Base-by-base conservation (phyloP, 257 asterid species). In the Gentiana straminea region DNA sequence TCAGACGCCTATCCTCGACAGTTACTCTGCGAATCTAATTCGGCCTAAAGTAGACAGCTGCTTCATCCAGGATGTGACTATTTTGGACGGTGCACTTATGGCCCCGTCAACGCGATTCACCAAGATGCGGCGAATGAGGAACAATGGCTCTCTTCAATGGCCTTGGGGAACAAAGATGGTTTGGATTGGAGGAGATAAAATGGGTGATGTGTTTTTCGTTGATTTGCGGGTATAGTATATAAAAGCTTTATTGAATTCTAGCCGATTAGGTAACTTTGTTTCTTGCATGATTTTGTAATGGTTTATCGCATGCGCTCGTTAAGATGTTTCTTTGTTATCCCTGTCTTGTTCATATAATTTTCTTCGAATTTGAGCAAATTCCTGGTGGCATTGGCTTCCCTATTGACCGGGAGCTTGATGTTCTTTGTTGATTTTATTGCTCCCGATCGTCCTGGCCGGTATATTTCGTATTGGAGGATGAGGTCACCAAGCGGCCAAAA, bases 91-190 rank as follows among this genome's bases (percentile, higher is more conserved):
- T 51, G 88, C 97, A 32, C 52, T 79, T 60, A 73, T 88, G 81
- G 80, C 87, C 39, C 99, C 99, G 65, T 68, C 51, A 33, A 77
- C 81, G 63, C 85, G 73, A 11, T 88, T 92, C 70, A 88, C 97
- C 64, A 92, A 92, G 83, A 85, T 92, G 63, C 88, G 99, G 99
- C 75, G 89, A 68, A 78, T 92, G 94, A 89, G 79, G 80, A 92
- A 92, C 82, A 88, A 73, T 68, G 97, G 99, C 35, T 70, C 77
- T 11, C 60, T 68, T 12, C 65, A 34, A 7, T 92, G 99, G 99
- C 94, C 94, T 32, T 74, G 61, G 47, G 89, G 86, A 63, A 74
- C 94, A 2, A 89, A 76, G 35, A 94, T 92, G 59, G 89, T 83
- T 36, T 88, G 97, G 95, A 77, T 85, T 63, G 97, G 89, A 24